Conservation (phyloP, 495 filamentous ascomycete genomes). For the Podospora fimiseda region DNA sequence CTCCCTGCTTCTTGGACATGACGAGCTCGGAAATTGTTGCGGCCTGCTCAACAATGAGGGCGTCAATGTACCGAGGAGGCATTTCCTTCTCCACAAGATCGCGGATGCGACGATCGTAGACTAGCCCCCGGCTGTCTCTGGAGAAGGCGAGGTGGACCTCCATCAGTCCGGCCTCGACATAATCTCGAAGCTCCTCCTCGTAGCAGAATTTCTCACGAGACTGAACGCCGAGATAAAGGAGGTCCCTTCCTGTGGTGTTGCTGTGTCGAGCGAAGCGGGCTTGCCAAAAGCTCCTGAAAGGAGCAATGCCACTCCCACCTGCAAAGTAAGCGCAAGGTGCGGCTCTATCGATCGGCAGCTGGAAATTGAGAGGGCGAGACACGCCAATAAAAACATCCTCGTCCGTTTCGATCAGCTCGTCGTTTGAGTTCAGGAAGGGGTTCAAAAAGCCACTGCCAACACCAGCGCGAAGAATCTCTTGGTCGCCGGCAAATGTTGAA, state of each 20-base stretch:
- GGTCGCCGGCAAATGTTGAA: constrained; percentile 31
- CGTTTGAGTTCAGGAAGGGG: constrained; percentile 29
- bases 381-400: constrained; percentile 42
- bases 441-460: constrained; percentile 47
- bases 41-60: constrained; percentile 42
- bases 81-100: constrained; percentile 42
- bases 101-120: constrained; percentile 33
- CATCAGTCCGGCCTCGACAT: constrained; percentile 41
- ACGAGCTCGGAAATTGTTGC: constrained; percentile 44
- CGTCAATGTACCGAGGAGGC: constrained; percentile 46
- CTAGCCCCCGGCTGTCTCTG: constrained; percentile 38
- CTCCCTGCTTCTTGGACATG: constrained; percentile 48
- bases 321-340: constrained; percentile 46
- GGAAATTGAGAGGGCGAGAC: constrained; percentile 45
- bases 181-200: constrained; percentile 42
- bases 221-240: constrained; percentile 47
- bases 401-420: constrained; percentile 27
- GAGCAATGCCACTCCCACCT: constrained; percentile 46
- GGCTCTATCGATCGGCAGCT: constrained; percentile 39
- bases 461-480: constrained; percentile 31
- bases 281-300: constrained; percentile 48
- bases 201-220: constrained; percentile 46
- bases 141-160: constrained; percentile 48
- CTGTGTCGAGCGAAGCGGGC: constrained; percentile 30
- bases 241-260: constrained; percentile 35